These are phyloP conservation scores for Boletus bicolor DNA, from an alignment of 768 basidiomycete genomes.

Conservation along the genomic window DNA sequence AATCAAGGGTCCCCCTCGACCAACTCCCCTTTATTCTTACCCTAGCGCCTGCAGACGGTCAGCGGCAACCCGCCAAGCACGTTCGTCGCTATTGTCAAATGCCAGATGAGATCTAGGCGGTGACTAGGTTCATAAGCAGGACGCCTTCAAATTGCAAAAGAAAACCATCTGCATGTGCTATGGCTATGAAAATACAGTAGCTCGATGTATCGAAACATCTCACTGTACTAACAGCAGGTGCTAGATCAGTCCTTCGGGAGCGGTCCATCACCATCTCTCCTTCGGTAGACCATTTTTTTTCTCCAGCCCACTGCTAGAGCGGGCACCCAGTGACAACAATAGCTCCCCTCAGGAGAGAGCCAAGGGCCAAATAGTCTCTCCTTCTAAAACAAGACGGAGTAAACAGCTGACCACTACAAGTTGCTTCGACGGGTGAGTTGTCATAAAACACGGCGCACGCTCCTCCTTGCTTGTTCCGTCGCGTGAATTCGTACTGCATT, in stretches of 20 bases:
- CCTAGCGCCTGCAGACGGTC: constrained; percentile 15
- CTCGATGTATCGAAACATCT: constrained; percentile 20
- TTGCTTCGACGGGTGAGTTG: constrained; percentile 18
- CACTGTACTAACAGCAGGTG: constrained; percentile 17
- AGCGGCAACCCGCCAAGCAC: constrained; percentile 4
- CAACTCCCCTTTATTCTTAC: constrained; percentile 2
- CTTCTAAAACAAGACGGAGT: constrained; percentile 9
- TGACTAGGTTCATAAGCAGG: background rate
- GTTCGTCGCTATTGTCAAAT: constrained; percentile 1
- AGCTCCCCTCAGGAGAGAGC: constrained; percentile 25
- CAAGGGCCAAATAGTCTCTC: constrained; percentile 8
- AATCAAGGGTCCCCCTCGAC: constrained; percentile 16
- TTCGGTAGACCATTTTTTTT: constrained; percentile 19
- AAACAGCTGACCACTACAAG: constrained; percentile 8
- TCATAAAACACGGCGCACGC: constrained; percentile 19
- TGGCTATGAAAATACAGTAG: constrained; percentile 25
- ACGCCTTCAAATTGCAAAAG: constrained; percentile 14
- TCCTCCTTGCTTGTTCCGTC: constrained; percentile 28
- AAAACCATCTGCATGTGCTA: constrained; percentile 14
- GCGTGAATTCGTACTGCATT: constrained; percentile 31
- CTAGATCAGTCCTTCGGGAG: constrained; percentile 29
- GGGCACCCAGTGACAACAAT: constrained; percentile 27
- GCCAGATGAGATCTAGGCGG: background rate
- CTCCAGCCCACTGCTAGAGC: constrained; percentile 33
- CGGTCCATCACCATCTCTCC: constrained; percentile 25